These are phyloP conservation scores for Russula virescens DNA, from an alignment of 768 basidiomycete genomes.

Conservation along the genomic window DNA sequence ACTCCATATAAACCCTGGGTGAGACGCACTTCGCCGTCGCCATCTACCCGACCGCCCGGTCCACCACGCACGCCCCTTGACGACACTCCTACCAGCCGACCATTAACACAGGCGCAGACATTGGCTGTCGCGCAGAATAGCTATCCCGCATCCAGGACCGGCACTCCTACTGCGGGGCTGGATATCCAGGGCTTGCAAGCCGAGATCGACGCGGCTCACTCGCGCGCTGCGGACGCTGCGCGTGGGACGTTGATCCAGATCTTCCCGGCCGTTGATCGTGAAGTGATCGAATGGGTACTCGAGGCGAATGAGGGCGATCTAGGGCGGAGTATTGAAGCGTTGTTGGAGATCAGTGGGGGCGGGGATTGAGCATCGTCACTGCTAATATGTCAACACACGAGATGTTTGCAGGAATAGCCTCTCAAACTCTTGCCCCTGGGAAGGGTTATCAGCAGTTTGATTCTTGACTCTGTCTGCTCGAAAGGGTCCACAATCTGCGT, in stretches of 20 bases:
- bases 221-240: conserved; percentile 64
- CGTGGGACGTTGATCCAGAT: conserved; percentile 79
- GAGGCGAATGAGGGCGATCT: conserved; percentile 87
- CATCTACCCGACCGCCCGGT: conserved; percentile 24
- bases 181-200: conserved; percentile 66
- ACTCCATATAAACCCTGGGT: conserved; percentile 76
- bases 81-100: conserved; percentile 46
- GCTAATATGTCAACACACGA: background rate
- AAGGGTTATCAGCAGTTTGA: background rate
- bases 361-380: conserved; percentile 3
- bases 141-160: conserved; percentile 14
- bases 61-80: conserved; percentile 34
- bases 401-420: conserved; percentile 9
- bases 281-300: conserved; percentile 83
- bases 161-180: conserved; percentile 26
- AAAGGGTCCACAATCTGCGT: no score
- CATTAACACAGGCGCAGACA: conserved; percentile 1
- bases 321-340: conserved; percentile 81
- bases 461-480: no score
- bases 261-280: conserved; percentile 76
- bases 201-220: conserved; percentile 74
- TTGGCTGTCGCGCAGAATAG: conserved; percentile 2
- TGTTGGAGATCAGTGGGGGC: conserved; percentile 63
- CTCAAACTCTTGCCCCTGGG: background rate
- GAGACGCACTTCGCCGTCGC: conserved; percentile 45